Evolutionary conservation across 768 basidiomycete genomes (phyloP), one percentile per base, ranked within the genome.

Genomic region (Rhizopogon sp.): DNA sequence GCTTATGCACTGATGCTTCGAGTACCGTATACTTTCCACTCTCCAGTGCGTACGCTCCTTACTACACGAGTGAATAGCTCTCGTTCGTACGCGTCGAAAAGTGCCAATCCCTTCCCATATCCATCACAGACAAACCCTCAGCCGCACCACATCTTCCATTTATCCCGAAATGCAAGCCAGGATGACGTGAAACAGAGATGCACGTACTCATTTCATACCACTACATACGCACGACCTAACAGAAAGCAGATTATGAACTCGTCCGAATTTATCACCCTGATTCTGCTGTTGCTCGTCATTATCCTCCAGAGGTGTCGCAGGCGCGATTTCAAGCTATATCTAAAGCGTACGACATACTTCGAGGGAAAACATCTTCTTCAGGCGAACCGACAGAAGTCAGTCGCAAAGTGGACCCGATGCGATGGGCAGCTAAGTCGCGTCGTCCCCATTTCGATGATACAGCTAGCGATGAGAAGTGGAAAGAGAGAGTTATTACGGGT

Each of bases 201-300:
- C 50, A 13, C 53, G 42, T 29, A 28, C 29, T 41, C 41, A 10
- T 17, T 0, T 39, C 33, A 29, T 35, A 46, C 52, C n/a, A 53
- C 59, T 58, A 28, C 57, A 40, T 43, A 22, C 4, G 22, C 42
- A 33, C 41, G 6, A 16, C 46, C 33, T 49, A 37, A 49, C 46
- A 5, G 20, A 35, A 37, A 29, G 14, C 59, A 91, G 88, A 90
- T 68, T 88, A 83, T 63, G 88, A 90, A 58, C 87, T 91, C 43
- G 89, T 90, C 33, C 77, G 84, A 40, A 76, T 88, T 55, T 88
- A 90, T 67, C 88, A 91, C 66, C 88, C 88, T 3, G 88, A 91
- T 66, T 85, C 85, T 41, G 72, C 75, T 22, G 44, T 72, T 20
- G 72, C 72, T 20, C 73, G 76, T 5, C 64, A 65, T 3, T 68